These are phyloP conservation scores for Beauveria sp. DNA, from an alignment of 2,329 filamentous ascomycete species.

Conservation along the genomic window DNA sequence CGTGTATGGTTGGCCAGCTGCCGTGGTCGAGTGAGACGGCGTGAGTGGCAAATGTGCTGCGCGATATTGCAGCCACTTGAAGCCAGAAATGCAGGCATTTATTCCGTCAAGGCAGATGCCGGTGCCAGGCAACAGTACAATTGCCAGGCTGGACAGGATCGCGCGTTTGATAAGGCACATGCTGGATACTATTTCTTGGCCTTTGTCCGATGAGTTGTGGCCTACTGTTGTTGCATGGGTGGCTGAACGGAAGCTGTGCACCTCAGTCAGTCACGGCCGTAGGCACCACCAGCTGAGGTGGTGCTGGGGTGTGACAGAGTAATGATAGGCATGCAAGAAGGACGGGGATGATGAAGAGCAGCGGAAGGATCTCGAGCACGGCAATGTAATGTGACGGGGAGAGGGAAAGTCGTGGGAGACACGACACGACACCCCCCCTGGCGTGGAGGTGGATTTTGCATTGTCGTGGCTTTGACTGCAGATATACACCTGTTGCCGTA, in stretches of 20 bases:
- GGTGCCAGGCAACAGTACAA: background rate
- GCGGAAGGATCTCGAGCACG: background rate
- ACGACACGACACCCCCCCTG: background rate
- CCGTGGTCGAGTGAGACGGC: background rate
- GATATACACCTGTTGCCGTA: background rate
- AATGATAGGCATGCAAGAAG: background rate
- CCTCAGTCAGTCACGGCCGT: background rate
- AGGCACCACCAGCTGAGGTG: background rate
- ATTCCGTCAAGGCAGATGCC: background rate
- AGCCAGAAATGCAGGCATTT: background rate
- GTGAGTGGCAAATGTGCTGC: conserved; percentile 8
- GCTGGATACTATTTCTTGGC: background rate
- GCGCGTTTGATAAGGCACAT: background rate
- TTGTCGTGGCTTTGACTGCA: conserved; percentile 7
- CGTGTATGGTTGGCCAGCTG: background rate
- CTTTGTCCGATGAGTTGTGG: background rate
- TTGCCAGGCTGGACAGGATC: background rate
- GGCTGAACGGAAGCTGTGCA: background rate
- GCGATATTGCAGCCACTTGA: background rate
- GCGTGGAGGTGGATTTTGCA: conserved; percentile 1
- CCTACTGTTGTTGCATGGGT: background rate
- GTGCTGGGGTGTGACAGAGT: background rate
- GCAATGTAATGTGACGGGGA: background rate
- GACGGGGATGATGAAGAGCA: background rate
- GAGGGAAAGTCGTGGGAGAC: background rate